Conservation (phyloP, 202 grass and related monocot genomes). For the Musa balbisiana region DNA sequence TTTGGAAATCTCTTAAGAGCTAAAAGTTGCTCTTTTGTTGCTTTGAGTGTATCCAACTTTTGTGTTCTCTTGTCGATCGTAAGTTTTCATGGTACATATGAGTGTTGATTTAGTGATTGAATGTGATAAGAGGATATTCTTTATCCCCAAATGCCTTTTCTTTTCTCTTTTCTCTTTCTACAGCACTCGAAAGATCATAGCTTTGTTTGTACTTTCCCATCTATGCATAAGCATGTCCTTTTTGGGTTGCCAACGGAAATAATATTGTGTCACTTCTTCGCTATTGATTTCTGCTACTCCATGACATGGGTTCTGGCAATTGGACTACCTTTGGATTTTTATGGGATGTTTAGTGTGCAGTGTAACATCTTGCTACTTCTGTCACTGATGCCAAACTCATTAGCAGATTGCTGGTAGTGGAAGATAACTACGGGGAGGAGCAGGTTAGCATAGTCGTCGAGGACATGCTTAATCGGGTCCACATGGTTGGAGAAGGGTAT, state of each 20-base stretch:
- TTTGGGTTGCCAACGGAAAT: not conserved
- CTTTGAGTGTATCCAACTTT: not conserved
- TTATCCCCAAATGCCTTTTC: not conserved
- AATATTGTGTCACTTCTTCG: not conserved
- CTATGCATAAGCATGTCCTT: not conserved
- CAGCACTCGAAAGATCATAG: not conserved
- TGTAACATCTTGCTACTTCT: not conserved
- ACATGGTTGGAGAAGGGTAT: constrained; percentile 96
- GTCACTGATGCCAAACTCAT: not conserved
- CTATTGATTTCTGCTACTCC: not conserved
- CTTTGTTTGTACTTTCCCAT: not conserved
- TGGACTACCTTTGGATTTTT: not conserved
- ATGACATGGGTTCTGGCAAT: not conserved
- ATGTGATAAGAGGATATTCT: constrained; percentile 2
- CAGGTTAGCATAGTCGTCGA: constrained; percentile 46
- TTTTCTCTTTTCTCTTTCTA: constrained; percentile 2
- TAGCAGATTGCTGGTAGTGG: constrained; percentile 66
- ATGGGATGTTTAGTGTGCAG: not conserved
- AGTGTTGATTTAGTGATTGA: constrained; percentile 12
- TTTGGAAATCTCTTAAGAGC: not conserved
- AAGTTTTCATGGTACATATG: not conserved
- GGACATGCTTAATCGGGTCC: constrained; percentile 74
- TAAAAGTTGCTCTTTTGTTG: not conserved
- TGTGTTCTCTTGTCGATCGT: constrained; percentile 2
- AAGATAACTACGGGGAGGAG: constrained; percentile 78